Percentiles rank a stretch among this genome's conserved stretches.
phyloP scores from a whole-genome alignment of 2,329 filamentous ascomycete genomes.

The Bertia moriformis region DNA sequence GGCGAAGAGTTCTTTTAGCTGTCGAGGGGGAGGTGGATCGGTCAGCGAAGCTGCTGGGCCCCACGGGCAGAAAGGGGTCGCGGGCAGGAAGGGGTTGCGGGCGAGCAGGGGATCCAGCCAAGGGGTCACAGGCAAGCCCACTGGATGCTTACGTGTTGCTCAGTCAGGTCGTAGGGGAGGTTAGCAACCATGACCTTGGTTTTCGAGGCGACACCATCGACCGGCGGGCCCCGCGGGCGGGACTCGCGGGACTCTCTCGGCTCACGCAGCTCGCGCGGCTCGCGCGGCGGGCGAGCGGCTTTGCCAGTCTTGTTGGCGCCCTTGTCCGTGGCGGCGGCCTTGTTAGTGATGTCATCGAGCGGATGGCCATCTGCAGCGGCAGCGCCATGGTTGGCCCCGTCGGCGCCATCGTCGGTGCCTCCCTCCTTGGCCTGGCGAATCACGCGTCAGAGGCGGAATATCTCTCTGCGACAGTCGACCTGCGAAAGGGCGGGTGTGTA shows the following conservation, averaged over 20 bases:
- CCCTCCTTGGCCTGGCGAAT: slow-evolving; percentile 19
- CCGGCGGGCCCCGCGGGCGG: slow-evolving; percentile 65
- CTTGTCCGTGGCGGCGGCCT: slow-evolving; percentile 30
- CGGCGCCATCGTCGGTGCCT: slow-evolving; percentile 30
- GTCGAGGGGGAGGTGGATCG: slow-evolving; percentile 5
- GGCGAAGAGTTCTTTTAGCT: slow-evolving; percentile 96
- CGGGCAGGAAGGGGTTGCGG: background rate
- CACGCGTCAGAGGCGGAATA: too few species aligned
- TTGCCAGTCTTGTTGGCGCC: slow-evolving; percentile 31
- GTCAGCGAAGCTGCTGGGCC: slow-evolving; percentile 4
- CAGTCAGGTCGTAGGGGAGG: slow-evolving; percentile 91
- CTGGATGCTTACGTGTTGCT: slow-evolving; percentile 65
- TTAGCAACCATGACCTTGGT: slow-evolving; percentile 99
- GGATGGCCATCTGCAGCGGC: slow-evolving; percentile 37
- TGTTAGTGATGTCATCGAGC: slow-evolving; percentile 47
- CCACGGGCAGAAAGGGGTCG: background rate
- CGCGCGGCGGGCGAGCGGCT: slow-evolving; percentile 23
- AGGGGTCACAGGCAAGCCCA: background rate
- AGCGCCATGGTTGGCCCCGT: slow-evolving; percentile 28
- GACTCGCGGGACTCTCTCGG: slow-evolving; percentile 21
- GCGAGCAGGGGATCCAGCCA: slow-evolving; percentile 5
- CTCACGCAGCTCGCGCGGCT: slow-evolving; percentile 7
- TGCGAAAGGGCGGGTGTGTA: too few species aligned
- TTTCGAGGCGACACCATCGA: slow-evolving; percentile 95
- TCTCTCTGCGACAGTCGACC: too few species aligned